Conservation (phyloP, 2,329 filamentous ascomycete species). For the Diaporthe destruens region DNA sequence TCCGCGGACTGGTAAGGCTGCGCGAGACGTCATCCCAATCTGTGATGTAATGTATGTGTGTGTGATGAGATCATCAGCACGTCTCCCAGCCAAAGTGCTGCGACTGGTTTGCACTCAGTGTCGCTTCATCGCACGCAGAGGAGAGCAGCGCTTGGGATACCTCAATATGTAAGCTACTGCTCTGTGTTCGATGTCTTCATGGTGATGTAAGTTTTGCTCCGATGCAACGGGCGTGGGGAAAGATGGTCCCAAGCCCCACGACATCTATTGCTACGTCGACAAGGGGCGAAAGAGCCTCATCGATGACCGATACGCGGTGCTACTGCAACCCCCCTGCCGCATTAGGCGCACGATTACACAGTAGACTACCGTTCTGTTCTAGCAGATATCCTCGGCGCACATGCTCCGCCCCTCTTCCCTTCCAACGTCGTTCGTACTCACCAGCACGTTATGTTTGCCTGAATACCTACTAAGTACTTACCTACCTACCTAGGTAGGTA, state of each 20-base stretch:
- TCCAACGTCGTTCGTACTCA: not conserved
- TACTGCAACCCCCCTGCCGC: not conserved
- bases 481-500: too few species aligned
- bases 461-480: too few species aligned
- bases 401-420: too few species aligned
- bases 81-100: not conserved
- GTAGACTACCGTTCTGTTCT: too few species aligned
- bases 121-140: not conserved
- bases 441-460: too few species aligned
- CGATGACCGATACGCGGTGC: not conserved
- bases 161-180: not conserved
- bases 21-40: conserved; percentile 26
- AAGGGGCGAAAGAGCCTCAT: conserved; percentile 26
- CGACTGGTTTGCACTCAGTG: not conserved
- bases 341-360: not conserved
- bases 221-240: not conserved
- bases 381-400: not conserved
- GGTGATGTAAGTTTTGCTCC: conserved; percentile 32
- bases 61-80: conserved; percentile 25
- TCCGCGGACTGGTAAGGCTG: not conserved
- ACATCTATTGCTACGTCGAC: not conserved
- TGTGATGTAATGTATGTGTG: conserved; percentile 29
- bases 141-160: not conserved
- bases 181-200: conserved; percentile 24
- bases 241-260: not conserved